phyloP scores from a whole-genome alignment of 192 early-diverging fungal species.

The Spizellomyces sp. region DNA sequence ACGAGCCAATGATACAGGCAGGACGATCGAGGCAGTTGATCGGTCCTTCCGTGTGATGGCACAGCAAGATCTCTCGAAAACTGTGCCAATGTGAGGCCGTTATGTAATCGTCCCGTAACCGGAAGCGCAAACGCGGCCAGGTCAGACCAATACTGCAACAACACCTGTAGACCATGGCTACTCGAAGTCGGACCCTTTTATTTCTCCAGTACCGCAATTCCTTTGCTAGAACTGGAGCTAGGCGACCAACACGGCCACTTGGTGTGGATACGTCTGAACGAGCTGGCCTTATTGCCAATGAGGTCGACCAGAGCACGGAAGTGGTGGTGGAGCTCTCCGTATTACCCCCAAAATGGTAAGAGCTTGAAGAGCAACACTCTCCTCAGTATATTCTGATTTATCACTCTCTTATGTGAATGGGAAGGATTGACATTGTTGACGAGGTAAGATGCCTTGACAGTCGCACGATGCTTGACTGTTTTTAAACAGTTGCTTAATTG shows the following conservation, averaged over 20 bases:
- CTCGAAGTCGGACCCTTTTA: constrained; percentile 85
- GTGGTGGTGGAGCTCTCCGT: constrained; percentile 87
- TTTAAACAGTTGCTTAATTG: constrained; percentile 29
- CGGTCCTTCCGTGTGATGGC: too few relatives aligned
- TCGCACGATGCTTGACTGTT: background rate
- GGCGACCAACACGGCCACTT: constrained; percentile 37
- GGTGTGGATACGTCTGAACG: constrained; percentile 54
- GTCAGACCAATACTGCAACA: too few relatives aligned
- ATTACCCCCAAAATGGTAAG: constrained; percentile 88
- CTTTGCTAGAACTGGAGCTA: constrained; percentile 65
- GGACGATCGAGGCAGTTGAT: too few relatives aligned
- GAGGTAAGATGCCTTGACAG: constrained; percentile 61
- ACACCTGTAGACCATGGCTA: constrained; percentile 53
- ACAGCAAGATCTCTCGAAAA: too few relatives aligned
- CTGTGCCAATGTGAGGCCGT: too few relatives aligned
- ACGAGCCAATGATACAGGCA: too few relatives aligned
- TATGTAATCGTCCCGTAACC: too few relatives aligned
- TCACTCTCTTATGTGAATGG: background rate
- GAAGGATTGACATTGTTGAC: constrained; percentile 88
- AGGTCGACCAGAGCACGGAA: constrained; percentile 68
- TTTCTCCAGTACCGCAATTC: constrained; percentile 94
- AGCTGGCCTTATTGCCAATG: constrained; percentile 52
- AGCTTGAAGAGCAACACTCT: constrained; percentile 1
- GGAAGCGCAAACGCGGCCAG: too few relatives aligned
- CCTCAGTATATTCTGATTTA: background rate